Evolutionary conservation across 495 filamentous ascomycete species (phyloP).

Genomic region (Baudoinia panamericana): DNA sequence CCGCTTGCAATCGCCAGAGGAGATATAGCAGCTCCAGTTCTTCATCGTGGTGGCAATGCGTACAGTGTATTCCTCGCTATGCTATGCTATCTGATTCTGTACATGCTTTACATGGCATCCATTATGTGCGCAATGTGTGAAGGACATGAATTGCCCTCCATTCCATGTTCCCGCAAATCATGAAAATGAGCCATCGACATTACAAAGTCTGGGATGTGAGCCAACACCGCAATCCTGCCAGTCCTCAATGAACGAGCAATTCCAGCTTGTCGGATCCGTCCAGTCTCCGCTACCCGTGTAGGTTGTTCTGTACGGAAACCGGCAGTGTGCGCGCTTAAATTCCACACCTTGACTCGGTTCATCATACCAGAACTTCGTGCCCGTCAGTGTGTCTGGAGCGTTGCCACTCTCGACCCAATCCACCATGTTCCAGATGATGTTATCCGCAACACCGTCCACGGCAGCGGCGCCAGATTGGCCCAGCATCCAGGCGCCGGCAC

Average conservation of each 20-base stretch:
- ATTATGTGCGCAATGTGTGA: too few relatives aligned
- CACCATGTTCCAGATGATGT: conserved; percentile 37
- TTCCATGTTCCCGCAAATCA: too few relatives aligned
- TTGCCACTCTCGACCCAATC: conserved; percentile 48
- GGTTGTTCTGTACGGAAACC: conserved; percentile 11
- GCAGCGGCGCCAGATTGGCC: conserved; percentile 32
- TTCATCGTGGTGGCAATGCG: too few relatives aligned
- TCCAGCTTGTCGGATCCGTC: not conserved
- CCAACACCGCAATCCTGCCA: conserved; percentile 10
- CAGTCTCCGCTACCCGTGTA: conserved; percentile 8
- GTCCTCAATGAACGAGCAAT: conserved; percentile 8
- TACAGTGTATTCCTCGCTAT: too few relatives aligned
- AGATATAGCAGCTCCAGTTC: too few relatives aligned
- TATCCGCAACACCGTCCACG: not conserved
- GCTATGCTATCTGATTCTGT: too few relatives aligned
- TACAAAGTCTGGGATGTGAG: conserved; percentile 4
- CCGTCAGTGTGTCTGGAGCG: conserved; percentile 42
- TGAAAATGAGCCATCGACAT: conserved; percentile 1
- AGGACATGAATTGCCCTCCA: too few relatives aligned
- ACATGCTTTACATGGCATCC: too few relatives aligned
- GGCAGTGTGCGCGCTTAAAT: conserved; percentile 17
- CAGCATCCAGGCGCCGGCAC: conserved; percentile 41
- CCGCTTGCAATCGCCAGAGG: too few relatives aligned
- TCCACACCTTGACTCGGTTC: conserved; percentile 24
- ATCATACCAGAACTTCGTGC: conserved; percentile 41